A percentile compares a stretch with the other conserved stretches of the same genome.
These are phyloP conservation scores for Cyphellophora europaea DNA, from an alignment of 2,329 filamentous ascomycete species.

Conservation along the genomic window DNA sequence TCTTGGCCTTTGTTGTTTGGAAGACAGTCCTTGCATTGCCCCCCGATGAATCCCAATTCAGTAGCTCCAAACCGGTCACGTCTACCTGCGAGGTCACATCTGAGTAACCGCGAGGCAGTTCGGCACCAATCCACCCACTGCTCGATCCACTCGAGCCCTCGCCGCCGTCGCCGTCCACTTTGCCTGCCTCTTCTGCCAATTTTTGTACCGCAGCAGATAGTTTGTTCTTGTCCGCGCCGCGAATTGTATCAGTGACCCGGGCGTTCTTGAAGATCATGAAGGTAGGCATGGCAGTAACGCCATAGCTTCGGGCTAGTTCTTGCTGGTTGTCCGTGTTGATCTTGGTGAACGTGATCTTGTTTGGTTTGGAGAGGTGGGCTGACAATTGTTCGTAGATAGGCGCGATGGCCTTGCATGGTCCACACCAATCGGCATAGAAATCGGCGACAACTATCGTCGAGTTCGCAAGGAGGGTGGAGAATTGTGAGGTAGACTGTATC, in stretches of 20 bases:
- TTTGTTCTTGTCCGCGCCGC: slow-evolving; percentile 63
- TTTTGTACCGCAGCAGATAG: slow-evolving; percentile 64
- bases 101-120: slow-evolving; percentile 67
- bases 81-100: slow-evolving; percentile 82
- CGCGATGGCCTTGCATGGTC: slow-evolving; percentile 72
- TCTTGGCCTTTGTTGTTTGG: slow-evolving; percentile 51
- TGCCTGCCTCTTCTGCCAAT: slow-evolving; percentile 55
- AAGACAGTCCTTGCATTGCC: slow-evolving; percentile 68
- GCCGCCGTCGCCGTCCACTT: slow-evolving; percentile 28
- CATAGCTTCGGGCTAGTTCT: slow-evolving; percentile 64
- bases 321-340: slow-evolving; percentile 72
- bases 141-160: slow-evolving; percentile 35
- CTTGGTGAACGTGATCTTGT: slow-evolving; percentile 74
- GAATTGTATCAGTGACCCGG: slow-evolving; percentile 56
- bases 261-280: slow-evolving; percentile 79
- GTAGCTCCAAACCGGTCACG: slow-evolving; percentile 66
- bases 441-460: slow-evolving; percentile 78
- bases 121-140: slow-evolving; percentile 61
- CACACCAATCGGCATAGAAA: slow-evolving; percentile 85
- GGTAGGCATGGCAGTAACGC: slow-evolving; percentile 73
- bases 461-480: slow-evolving; percentile 57
- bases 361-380: slow-evolving; percentile 57
- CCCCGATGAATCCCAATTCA: slow-evolving; percentile 74
- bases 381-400: slow-evolving; percentile 75
- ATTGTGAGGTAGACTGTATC: slow-evolving; percentile 58